A percentile compares a stretch with the other conserved stretches of the same genome.
phyloP scores from a whole-genome alignment of 1,284 basidiomycete genomes.

The Ganoderma multipileum region DNA sequence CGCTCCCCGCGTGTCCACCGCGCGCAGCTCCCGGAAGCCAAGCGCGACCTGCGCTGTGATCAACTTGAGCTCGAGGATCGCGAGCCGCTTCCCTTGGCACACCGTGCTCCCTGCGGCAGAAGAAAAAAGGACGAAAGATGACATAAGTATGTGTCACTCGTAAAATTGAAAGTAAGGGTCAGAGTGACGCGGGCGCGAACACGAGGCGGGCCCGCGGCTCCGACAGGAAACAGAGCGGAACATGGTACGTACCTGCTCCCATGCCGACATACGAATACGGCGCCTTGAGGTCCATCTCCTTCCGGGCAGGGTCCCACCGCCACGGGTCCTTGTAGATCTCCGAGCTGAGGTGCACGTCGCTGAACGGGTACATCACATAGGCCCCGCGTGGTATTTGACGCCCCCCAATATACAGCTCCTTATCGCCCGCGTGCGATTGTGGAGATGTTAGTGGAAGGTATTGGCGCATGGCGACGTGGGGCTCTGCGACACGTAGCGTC shows the following conservation, averaged over 20 bases:
- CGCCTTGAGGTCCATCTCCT: constrained; percentile 48
- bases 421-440: neutral
- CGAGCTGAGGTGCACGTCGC: constrained; percentile 75
- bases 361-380: constrained; percentile 79
- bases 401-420: constrained; percentile 52
- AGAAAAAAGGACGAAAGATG: neutral
- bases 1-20: constrained; percentile 59
- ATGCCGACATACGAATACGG: constrained; percentile 73
- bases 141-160: neutral
- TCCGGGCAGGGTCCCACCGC: constrained; percentile 71
- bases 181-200: neutral
- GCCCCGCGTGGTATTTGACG: constrained; percentile 71
- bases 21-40: constrained; percentile 56
- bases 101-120: constrained; percentile 59
- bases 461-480: constrained; percentile 78
- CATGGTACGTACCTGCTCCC: constrained; percentile 67
- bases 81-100: constrained; percentile 75
- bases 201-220: neutral
- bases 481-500: constrained; percentile 77
- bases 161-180: neutral
- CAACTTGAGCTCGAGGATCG: constrained; percentile 74
- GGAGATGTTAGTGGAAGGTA: constrained; percentile 69
- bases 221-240: constrained; percentile 18
- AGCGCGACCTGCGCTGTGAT: constrained; percentile 68
- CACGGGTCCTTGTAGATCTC: constrained; percentile 75